Evolutionary conservation across 345 rosid species (phyloP).

Genomic region (Arabidopsis thaliana): TAIR10.1 NC_003075.7:1934001-1934500

Average conservation of each 20-base stretch:
- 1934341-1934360: constrained; percentile 46
- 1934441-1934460: constrained; percentile 46
- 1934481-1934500: constrained; percentile 71
- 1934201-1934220: constrained; percentile 84
- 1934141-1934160: constrained; percentile 77
- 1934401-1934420: constrained; percentile 88
- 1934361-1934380: constrained; percentile 69
- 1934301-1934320: constrained; percentile 40
- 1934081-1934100: constrained; percentile 73
- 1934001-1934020: constrained; percentile 20
- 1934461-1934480: constrained; percentile 56
- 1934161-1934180: constrained; percentile 76
- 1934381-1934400: constrained; percentile 81
- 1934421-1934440: constrained; percentile 59
- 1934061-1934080: constrained; percentile 59
- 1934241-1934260: constrained; percentile 80
- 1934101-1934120: constrained; percentile 73
- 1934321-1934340: constrained; percentile 43
- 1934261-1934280: constrained; percentile 84
- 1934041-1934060: constrained; percentile 21
- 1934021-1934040: constrained; percentile 32
- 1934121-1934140: constrained; percentile 71
- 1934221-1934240: constrained; percentile 79
- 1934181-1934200: constrained; percentile 61
- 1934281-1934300: constrained; percentile 47